Conservation (phyloP, 2,329 filamentous ascomycete species). For the Pseudopithomyces maydicus region DNA sequence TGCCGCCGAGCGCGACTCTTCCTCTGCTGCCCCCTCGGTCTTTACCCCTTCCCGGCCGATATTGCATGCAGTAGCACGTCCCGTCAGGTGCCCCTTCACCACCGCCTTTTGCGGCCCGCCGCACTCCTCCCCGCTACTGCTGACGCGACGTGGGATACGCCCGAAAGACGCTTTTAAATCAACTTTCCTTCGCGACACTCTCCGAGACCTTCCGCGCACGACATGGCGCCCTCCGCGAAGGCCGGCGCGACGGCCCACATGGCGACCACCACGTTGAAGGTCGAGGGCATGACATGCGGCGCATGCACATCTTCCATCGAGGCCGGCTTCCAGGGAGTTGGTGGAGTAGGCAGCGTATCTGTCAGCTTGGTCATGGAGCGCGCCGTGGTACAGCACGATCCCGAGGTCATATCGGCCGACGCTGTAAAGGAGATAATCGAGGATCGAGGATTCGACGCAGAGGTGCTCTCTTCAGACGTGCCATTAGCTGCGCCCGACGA, state of each 20-base stretch:
- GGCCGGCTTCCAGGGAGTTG: slow-evolving; percentile 80
- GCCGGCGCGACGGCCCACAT: slow-evolving; percentile 58
- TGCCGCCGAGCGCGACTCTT: slow-evolving; percentile 4
- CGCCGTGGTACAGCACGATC: slow-evolving; percentile 91
- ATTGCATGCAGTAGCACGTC: slow-evolving; percentile 13
- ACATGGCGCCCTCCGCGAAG: slow-evolving; percentile 30
- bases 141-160: slow-evolving; percentile 17
- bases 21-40: slow-evolving; percentile 11
- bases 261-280: slow-evolving; percentile 87
- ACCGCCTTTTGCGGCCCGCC: slow-evolving; percentile 20
- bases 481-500: slow-evolving; percentile 55
- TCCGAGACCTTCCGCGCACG: slow-evolving; percentile 12
- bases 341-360: slow-evolving; percentile 83
- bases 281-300: slow-evolving; percentile 88
- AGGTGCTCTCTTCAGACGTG: slow-evolving; percentile 82
- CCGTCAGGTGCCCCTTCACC: slow-evolving; percentile 13
- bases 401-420: slow-evolving; percentile 72
- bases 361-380: slow-evolving; percentile 95
- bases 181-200: slow-evolving; percentile 1
- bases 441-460: slow-evolving; percentile 88
- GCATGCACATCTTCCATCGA: slow-evolving; percentile 96
- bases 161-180: slow-evolving; percentile 6
- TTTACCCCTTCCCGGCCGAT: not conserved
- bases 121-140: slow-evolving; percentile 16
- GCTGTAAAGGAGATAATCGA: slow-evolving; percentile 85